Evolutionary conservation across 106 monocot genomes (phyloP), one percentile per base, ranked within the genome.

Genomic region (Dactylorhiza incarnata): DNA sequence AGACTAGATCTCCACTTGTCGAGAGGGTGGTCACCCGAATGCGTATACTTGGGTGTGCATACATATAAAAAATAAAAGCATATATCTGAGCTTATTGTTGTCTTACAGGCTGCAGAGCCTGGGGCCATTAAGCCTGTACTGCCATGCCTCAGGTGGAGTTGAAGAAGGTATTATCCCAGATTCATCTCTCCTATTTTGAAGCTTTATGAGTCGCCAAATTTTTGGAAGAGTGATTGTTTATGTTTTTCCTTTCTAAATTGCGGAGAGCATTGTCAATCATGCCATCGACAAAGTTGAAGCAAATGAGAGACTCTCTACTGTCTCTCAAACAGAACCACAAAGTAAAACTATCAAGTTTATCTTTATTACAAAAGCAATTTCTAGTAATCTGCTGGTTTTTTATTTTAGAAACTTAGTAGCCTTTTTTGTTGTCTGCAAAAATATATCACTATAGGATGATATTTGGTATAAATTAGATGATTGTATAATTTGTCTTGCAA

Each of bases 221-320:
- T 37, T 7, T 14, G 14, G 51, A 77, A 11, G 9, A 24, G 11
- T 1, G n/a, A 68, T 23, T 66, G 4, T 5, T 23, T 49, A 10
- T 70, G 23, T 46, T 55, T 12, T 69, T 68, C 51, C 1, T 3
- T 37, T 24, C 13, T 16, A 45, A 26, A 72, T 12, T 78, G 13
- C 85, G 88, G 94, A 93, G 83, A 69, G 51, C 55, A n/a, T 81
- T 91, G 71, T 91, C 94, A 73, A 65, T 94, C 19, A 99, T 82
- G 73, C 91, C 94, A 72, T 89, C 82, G 50, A 91, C 89, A 62
- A 99, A 91, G 78, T 81, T 78, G n/a, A 94, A 99, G 48, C 86
- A 76, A 12, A 89, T 99, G 91, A 94, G 91, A 83, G 97, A 99
- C 59, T 91, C 89, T 73, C 79, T 99, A 29, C 87, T 94, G 29